Evolutionary conservation across 148 eudicot genomes (phyloP).

Genomic region (Camellia lanceoleosa): DNA sequence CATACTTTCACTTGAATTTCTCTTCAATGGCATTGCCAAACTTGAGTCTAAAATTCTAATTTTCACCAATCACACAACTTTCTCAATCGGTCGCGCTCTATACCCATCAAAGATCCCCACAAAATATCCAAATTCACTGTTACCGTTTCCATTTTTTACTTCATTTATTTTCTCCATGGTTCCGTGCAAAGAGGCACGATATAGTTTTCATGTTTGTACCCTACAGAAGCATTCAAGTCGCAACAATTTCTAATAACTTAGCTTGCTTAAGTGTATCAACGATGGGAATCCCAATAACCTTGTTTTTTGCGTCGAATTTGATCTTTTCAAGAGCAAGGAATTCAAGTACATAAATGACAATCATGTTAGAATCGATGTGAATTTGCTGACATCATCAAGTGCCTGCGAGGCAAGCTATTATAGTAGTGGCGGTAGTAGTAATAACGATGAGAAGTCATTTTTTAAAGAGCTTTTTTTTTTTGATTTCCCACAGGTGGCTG

Average conservation of each 20-base stretch:
- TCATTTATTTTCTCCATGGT: slow-evolving; percentile 26
- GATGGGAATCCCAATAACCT: slow-evolving; percentile 4
- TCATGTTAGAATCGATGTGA: slow-evolving; percentile 20
- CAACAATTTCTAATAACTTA: slow-evolving; percentile 10
- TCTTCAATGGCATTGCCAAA: slow-evolving; percentile 22
- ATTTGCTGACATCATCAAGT: background rate
- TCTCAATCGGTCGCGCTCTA: background rate
- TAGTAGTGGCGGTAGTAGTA: background rate
- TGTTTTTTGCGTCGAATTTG: slow-evolving; percentile 16
- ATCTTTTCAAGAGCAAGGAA: slow-evolving; percentile 17
- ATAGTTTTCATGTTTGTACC: slow-evolving; percentile 24
- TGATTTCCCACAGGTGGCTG: too few relatives aligned
- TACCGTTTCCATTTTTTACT: slow-evolving; percentile 1
- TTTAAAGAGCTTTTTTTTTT: too few relatives aligned
- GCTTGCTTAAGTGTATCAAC: slow-evolving; percentile 19
- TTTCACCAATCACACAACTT: background rate
- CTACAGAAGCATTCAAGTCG: slow-evolving; percentile 2
- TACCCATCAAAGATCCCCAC: background rate
- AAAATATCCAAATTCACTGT: background rate
- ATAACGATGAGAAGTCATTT: background rate
- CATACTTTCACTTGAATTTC: slow-evolving; percentile 6
- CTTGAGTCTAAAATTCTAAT: background rate
- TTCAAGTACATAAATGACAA: slow-evolving; percentile 15
- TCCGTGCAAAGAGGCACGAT: slow-evolving; percentile 11
- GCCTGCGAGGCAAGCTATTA: slow-evolving; percentile 15